Evolutionary conservation across 139 green algal species (phyloP).

Genomic region (Coelastrella sp.): DNA sequence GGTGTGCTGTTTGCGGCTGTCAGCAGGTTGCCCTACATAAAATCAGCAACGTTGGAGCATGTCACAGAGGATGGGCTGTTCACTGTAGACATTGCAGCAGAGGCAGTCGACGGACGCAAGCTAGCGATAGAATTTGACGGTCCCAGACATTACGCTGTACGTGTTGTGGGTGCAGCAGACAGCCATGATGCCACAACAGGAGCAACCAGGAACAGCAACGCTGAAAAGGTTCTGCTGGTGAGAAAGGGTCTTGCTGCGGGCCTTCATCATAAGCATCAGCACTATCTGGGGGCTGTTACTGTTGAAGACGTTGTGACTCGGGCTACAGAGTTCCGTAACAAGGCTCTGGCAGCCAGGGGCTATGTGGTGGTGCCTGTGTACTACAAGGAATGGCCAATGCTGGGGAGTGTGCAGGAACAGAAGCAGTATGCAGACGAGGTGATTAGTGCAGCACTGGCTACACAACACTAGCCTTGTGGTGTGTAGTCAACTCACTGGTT

Average conservation of each 20-base stretch:
- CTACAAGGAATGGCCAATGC: background rate
- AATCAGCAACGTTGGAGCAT: background rate
- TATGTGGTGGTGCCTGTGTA: background rate
- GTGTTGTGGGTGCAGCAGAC: background rate
- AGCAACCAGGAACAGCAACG: background rate
- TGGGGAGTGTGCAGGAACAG: background rate
- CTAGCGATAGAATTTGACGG: constrained; percentile 39
- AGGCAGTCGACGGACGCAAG: background rate
- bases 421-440: background rate
- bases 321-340: background rate
- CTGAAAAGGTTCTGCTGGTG: background rate
- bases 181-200: no score
- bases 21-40: background rate
- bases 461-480: no score
- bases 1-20: background rate
- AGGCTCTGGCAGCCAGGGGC: background rate
- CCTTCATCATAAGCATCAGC: background rate
- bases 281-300: background rate
- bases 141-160: background rate
- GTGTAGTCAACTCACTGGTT: no score
- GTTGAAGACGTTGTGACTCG: background rate
- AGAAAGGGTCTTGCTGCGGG: no score
- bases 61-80: constrained; percentile 11
- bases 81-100: background rate
- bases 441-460: background rate